A percentile compares a stretch with the other conserved stretches of the same genome.
phyloP scores from a whole-genome alignment of 192 early-diverging fungal genomes.

The Entophlyctis luteolus region DNA sequence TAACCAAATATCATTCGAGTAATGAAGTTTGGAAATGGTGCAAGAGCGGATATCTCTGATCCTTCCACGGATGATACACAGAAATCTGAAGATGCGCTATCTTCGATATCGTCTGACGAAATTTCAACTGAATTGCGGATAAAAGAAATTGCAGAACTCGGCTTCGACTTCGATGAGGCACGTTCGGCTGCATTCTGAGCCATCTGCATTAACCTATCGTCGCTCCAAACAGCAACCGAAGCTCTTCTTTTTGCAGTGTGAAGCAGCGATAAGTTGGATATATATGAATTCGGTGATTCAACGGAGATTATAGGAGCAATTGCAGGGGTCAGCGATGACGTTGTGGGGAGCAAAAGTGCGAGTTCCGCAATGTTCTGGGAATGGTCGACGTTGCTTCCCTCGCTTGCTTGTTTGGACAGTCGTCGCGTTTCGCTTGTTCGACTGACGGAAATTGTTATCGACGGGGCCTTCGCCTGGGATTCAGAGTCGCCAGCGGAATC shows the following conservation, averaged over 20 bases:
- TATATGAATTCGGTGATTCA: constrained; percentile 17
- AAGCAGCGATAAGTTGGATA: constrained; percentile 15
- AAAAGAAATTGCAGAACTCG: neutral
- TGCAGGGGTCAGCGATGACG: neutral
- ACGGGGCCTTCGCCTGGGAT: too few relatives aligned
- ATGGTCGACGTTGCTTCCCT: constrained; percentile 1
- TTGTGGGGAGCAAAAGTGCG: neutral
- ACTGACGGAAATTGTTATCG: too few relatives aligned
- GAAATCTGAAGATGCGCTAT: constrained; percentile 27
- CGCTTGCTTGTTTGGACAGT: neutral
- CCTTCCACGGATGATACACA: neutral
- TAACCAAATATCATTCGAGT: constrained; percentile 30
- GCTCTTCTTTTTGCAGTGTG: constrained; percentile 47
- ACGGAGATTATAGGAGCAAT: neutral
- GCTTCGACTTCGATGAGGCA: neutral
- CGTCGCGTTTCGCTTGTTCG: neutral
- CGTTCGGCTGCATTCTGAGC: constrained; percentile 47
- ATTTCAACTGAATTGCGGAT: neutral
- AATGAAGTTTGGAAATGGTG: neutral
- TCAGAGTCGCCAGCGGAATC: too few relatives aligned
- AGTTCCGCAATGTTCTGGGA: neutral
- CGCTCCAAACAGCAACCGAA: constrained; percentile 77
- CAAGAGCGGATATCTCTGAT: constrained; percentile 3
- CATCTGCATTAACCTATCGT: constrained; percentile 63
- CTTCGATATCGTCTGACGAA: neutral